Conservation (phyloP, 2,329 filamentous ascomycete species). For the Aspergillus pseudoviridinutans region DNA sequence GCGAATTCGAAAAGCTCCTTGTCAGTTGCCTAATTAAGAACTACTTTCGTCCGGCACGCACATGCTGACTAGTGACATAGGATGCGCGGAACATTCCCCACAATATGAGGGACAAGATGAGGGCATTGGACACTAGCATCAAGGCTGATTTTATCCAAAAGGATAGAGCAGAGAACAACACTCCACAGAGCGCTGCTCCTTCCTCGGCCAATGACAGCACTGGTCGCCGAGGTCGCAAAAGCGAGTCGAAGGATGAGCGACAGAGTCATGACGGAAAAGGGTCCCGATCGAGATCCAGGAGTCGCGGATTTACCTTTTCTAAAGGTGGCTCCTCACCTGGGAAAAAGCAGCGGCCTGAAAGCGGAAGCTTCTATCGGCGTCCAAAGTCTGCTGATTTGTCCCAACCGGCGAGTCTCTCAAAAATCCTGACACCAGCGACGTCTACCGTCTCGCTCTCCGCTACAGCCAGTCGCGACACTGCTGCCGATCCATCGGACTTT, state of each 20-base stretch:
- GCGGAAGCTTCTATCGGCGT: slow-evolving; percentile 61
- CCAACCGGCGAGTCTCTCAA: slow-evolving; percentile 55
- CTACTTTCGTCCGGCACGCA: neutral
- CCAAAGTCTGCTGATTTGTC: slow-evolving; percentile 70
- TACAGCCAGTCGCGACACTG: slow-evolving; percentile 66
- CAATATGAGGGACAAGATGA: slow-evolving; percentile 92
- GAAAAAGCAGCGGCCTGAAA: slow-evolving; percentile 71
- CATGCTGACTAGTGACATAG: slow-evolving; percentile 43
- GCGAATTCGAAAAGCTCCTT: slow-evolving; percentile 59
- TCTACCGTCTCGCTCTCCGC: slow-evolving; percentile 54
- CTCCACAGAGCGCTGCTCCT: slow-evolving; percentile 43
- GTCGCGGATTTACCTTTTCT: slow-evolving; percentile 74
- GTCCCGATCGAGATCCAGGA: slow-evolving; percentile 53
- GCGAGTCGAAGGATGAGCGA: slow-evolving; percentile 38
- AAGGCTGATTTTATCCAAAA: slow-evolving; percentile 95
- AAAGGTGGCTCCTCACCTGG: slow-evolving; percentile 65
- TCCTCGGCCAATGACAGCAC: slow-evolving; percentile 22
- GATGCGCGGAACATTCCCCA: slow-evolving; percentile 91
- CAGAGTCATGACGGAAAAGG: slow-evolving; percentile 44
- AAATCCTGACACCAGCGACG: slow-evolving; percentile 51
- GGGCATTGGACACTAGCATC: slow-evolving; percentile 79
- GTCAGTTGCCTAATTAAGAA: slow-evolving; percentile 34
- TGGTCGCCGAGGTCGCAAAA: slow-evolving; percentile 39
- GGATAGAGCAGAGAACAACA: slow-evolving; percentile 68
- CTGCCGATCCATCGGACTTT: slow-evolving; percentile 75